A percentile compares a stretch with the other conserved stretches of the same genome.
These are phyloP conservation scores for Acorus calamus DNA, from an alignment of 106 monocot genomes.

Conservation along the genomic window DNA sequence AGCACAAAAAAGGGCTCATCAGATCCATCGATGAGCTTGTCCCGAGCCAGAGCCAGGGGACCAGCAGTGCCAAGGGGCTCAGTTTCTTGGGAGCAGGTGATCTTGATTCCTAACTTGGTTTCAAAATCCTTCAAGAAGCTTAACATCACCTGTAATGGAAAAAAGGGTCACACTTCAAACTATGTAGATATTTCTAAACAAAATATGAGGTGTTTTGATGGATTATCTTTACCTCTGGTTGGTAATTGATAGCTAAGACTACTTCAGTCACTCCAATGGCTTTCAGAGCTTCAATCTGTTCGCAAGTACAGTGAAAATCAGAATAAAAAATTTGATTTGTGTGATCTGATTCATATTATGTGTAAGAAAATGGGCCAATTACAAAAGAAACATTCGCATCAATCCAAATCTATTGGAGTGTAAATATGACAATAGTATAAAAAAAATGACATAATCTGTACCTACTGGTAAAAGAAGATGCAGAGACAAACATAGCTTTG, in stretches of 20 bases:
- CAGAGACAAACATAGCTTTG: too few relatives aligned
- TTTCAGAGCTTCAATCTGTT: slow-evolving; percentile 35
- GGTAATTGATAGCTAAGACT: slow-evolving; percentile 21
- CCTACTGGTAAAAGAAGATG: too few relatives aligned
- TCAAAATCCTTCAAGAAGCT: slow-evolving; percentile 38
- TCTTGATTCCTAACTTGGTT: slow-evolving; percentile 22
- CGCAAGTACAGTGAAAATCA: not conserved
- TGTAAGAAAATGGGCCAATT: too few relatives aligned
- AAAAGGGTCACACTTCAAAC: not conserved
- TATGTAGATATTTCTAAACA: not conserved
- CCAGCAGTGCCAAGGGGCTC: slow-evolving; percentile 41
- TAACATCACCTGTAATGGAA: slow-evolving; percentile 24
- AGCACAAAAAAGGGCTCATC: slow-evolving; percentile 50
- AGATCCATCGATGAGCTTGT: slow-evolving; percentile 31
- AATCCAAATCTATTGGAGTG: too few relatives aligned
- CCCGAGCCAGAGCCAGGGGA: slow-evolving; percentile 30
- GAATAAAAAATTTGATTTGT: too few relatives aligned
- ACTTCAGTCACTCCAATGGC: slow-evolving; percentile 28
- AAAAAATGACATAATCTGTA: too few relatives aligned
- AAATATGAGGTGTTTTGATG: not conserved
- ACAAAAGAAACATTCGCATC: too few relatives aligned
- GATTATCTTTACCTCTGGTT: slow-evolving; percentile 15
- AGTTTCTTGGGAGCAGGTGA: slow-evolving; percentile 32
- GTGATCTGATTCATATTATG: too few relatives aligned
- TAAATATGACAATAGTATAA: too few relatives aligned